Evolutionary conservation across 352 stramenopile genomes (phyloP).

Genomic region (Globisporangium ultimum): DNA sequence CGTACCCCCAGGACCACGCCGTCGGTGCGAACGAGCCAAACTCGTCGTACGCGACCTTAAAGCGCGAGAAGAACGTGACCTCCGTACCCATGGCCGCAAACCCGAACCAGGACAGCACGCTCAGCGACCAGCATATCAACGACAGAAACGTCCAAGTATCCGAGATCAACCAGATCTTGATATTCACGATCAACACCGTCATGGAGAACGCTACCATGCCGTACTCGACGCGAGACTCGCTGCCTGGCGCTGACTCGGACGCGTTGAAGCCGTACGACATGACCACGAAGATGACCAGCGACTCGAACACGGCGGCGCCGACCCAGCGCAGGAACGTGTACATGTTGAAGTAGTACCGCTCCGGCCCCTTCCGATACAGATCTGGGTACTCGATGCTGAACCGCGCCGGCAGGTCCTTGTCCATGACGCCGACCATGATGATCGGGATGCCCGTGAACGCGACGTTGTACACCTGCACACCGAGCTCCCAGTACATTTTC

Average conservation of each 20-base stretch:
- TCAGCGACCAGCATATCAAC: constrained; percentile 51
- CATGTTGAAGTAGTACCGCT: constrained; percentile 75
- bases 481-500: constrained; percentile 84
- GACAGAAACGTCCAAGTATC: constrained; percentile 74
- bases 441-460: constrained; percentile 93
- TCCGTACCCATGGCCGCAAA: constrained; percentile 60
- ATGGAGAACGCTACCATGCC: constrained; percentile 89
- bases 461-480: constrained; percentile 93
- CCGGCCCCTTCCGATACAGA: constrained; percentile 67
- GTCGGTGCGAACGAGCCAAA: constrained; percentile 68
- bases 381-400: constrained; percentile 76
- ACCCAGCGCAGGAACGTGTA: constrained; percentile 81
- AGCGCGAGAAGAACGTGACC: constrained; percentile 47
- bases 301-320: constrained; percentile 71
- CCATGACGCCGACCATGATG: constrained; percentile 73
- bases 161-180: constrained; percentile 90
- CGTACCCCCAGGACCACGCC: constrained; percentile 45
- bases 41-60: constrained; percentile 81
- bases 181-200: constrained; percentile 92
- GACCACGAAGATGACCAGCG: constrained; percentile 75
- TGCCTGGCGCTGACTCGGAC: constrained; percentile 45
- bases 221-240: constrained; percentile 77
- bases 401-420: constrained; percentile 76
- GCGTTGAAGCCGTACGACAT: constrained; percentile 79
- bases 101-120: constrained; percentile 67